Conservation (phyloP, 2,329 filamentous ascomycete genomes). For the Botrytis paeoniae region DNA sequence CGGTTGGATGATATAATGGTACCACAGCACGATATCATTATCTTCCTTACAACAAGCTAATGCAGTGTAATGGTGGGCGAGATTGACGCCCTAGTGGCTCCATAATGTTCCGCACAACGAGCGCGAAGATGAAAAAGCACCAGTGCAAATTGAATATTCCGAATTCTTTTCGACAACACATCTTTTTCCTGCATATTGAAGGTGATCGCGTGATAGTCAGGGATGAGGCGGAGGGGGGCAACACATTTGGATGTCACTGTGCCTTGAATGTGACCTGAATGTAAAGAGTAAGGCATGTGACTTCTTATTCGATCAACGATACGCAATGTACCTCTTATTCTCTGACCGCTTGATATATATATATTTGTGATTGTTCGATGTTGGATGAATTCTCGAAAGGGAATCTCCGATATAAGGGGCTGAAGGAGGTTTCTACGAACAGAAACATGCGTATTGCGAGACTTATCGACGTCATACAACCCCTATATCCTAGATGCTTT, state of each 20-base stretch:
- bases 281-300: neutral
- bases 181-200: neutral
- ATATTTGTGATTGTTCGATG: neutral
- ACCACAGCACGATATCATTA: neutral
- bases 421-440: neutral
- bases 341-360: neutral
- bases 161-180: neutral
- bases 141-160: neutral
- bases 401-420: neutral
- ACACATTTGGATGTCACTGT: neutral
- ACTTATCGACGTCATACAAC: neutral
- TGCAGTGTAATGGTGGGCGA: conserved; percentile 15
- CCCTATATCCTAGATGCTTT: neutral
- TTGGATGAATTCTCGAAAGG: neutral
- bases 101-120: conserved; percentile 2
- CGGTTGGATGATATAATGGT: neutral
- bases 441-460: neutral
- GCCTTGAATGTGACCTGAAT: neutral
- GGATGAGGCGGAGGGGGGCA: neutral
- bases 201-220: neutral
- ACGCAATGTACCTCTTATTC: neutral
- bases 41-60: conserved; percentile 8
- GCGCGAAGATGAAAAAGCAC: neutral
- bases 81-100: neutral
- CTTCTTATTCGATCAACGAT: neutral